Base-by-base conservation (phyloP, 1,139 yeast genomes). In the Eremothecium sinecaudum region DNA sequence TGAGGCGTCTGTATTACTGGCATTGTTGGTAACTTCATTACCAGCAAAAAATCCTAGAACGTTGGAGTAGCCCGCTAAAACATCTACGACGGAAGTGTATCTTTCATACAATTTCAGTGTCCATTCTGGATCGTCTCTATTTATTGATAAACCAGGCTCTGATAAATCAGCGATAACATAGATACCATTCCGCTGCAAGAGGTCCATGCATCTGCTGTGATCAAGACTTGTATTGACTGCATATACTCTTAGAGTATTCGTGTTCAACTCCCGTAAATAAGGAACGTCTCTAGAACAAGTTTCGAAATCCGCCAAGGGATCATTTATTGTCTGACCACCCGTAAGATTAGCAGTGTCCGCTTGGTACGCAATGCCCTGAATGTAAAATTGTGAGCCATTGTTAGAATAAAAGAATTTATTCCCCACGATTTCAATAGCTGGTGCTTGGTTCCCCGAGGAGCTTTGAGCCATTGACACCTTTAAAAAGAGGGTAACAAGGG, bases 21-120 rank as follows among this genome's bases (percentile, higher is more conserved):
- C 59, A 50, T 78, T 77, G 50, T 80, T 79, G 46, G 81, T 70
- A 35, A 80, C 92, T 63, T 80, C 92, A 51, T 80, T 80, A 56
- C 82, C 90, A 25, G 90, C 92, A 52, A 79, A 80, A 62, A 76
- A 79, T 29, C 90, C 92, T 43, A 80, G 64, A 29, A 80, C 75
- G 50, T 80, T 80, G 52, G 79, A 67, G 57, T 78, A 80, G 41
- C 69, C 61, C 34, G 78, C 70, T 66, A 80, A 73, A 55, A 64
- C 64, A 46, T 74, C 77, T 37, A 80, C 74, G 35, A 82, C 79
- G 15, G 73, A 67, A 36, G 78, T 69, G 56, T 73, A 73, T 56
- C 78, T 67, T 47, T 79, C 70, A 61, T 72, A 79, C 34, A 80
- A 64, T 36, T 75, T 75, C 32, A 75, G 56, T 40, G 66, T 64